Conservation (phyloP, 2,329 filamentous ascomycete species). For the Aspergillus aculeatinus region DNA sequence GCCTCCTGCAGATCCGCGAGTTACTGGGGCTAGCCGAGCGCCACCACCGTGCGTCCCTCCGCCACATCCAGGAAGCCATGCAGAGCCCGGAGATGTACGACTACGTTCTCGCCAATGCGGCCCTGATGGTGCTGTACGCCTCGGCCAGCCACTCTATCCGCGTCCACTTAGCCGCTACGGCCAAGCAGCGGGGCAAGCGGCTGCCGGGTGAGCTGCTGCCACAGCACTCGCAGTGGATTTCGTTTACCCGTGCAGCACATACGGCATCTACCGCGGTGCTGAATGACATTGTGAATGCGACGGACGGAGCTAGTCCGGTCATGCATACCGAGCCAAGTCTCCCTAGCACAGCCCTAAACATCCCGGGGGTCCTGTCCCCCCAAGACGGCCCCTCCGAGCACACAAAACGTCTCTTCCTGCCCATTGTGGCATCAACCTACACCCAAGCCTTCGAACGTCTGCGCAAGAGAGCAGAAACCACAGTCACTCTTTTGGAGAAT, state of each 20-base stretch:
- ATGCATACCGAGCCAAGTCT: not conserved
- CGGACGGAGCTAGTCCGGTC: not conserved
- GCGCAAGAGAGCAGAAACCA: conserved; percentile 12
- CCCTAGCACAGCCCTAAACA: not conserved
- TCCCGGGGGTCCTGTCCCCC: conserved; percentile 6
- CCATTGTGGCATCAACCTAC: conserved; percentile 20
- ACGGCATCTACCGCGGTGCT: conserved; percentile 36
- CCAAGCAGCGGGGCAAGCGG: conserved; percentile 14
- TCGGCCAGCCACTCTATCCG: conserved; percentile 41
- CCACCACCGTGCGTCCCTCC: conserved; percentile 42
- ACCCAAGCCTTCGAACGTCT: conserved; percentile 13
- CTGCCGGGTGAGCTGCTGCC: conserved; percentile 31
- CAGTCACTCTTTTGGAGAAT: conserved; percentile 3
- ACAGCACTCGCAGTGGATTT: conserved; percentile 40
- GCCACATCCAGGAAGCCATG: conserved; percentile 38
- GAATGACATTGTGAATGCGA: conserved; percentile 8
- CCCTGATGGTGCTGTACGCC: conserved; percentile 46
- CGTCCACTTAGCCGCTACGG: conserved; percentile 32
- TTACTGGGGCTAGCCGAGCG: conserved; percentile 34
- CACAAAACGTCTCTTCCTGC: conserved; percentile 19
- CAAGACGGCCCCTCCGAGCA: conserved; percentile 19
- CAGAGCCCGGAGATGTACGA: conserved; percentile 34
- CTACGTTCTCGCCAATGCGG: conserved; percentile 40
- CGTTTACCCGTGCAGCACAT: conserved; percentile 38
- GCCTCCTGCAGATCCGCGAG: conserved; percentile 22